Conservation (phyloP, 177 flowering plant genomes). For the Tripterygium wilfordii region DNA sequence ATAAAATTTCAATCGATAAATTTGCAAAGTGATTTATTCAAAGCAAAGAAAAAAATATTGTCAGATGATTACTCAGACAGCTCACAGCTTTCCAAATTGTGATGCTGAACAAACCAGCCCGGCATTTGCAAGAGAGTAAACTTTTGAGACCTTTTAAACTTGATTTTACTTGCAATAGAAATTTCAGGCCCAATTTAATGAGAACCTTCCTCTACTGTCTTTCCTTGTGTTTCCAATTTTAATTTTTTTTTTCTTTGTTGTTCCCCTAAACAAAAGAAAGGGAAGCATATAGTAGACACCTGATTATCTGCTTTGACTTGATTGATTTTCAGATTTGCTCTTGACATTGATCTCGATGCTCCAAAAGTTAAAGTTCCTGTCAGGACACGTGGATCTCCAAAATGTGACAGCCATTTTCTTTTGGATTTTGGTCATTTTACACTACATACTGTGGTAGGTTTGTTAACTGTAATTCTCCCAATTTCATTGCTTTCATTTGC, state of each 20-base stretch:
- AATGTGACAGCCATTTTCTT: constrained; percentile 66
- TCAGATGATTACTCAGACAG: too few relatives aligned
- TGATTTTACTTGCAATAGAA: not conserved
- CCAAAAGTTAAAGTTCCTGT: constrained; percentile 94
- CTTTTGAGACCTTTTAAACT: too few relatives aligned
- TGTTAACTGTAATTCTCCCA: not conserved
- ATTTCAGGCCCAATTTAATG: not conserved
- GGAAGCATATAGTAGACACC: not conserved
- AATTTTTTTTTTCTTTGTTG: not conserved
- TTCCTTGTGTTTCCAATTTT: not conserved
- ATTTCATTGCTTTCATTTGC: not conserved
- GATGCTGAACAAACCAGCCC: too few relatives aligned
- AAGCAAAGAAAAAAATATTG: too few relatives aligned
- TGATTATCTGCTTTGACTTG: constrained; percentile 5
- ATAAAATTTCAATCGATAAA: too few relatives aligned
- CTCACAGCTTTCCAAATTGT: too few relatives aligned
- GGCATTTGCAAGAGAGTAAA: too few relatives aligned
- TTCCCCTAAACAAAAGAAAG: too few relatives aligned
- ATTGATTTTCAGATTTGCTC: constrained; percentile 77
- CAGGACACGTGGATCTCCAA: constrained; percentile 32
- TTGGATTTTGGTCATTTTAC: constrained; percentile 98
- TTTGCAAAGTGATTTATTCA: too few relatives aligned
- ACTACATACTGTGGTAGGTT: constrained; percentile 65
- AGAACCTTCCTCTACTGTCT: not conserved
- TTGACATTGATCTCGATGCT: constrained; percentile 97